Percentiles rank a stretch among this genome's conserved stretches.
Evolutionary conservation across 371 early-diverging fungal genomes (phyloP).

Genomic region (Catenaria anguillulae): DNA sequence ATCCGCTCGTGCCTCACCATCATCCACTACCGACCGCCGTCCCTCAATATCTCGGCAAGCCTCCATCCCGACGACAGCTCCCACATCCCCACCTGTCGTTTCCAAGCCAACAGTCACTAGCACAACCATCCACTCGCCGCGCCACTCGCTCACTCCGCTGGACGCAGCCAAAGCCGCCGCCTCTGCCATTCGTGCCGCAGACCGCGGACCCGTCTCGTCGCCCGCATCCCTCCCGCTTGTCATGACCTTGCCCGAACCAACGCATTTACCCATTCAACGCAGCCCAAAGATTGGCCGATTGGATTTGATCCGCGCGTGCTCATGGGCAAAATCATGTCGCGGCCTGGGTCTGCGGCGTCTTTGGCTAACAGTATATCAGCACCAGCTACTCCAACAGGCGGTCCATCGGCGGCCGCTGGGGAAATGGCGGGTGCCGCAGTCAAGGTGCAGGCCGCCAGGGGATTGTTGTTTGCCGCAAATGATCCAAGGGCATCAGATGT

Average conservation of each 20-base stretch:
- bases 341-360: neutral
- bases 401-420: neutral
- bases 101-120: no score
- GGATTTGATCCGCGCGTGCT: neutral
- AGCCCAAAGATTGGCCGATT: neutral
- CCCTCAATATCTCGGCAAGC: no score
- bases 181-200: neutral
- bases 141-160: no score
- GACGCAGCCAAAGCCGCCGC: neutral
- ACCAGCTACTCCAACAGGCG: conserved; percentile 8
- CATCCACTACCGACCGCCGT: no score
- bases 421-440: neutral
- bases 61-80: no score
- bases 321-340: neutral
- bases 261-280: conserved; percentile 3
- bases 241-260: conserved; percentile 12
- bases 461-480: no score
- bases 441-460: neutral
- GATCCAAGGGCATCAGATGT: no score
- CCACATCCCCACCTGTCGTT: no score
- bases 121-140: no score
- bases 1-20: no score
- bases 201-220: conserved; percentile 1
- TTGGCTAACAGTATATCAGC: neutral
- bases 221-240: conserved; percentile 10